A percentile compares a stretch with the other conserved stretches of the same genome.
Conservation (phyloP, 257 asterid genomes). For the Nicotiana obtusifolia region DNA sequence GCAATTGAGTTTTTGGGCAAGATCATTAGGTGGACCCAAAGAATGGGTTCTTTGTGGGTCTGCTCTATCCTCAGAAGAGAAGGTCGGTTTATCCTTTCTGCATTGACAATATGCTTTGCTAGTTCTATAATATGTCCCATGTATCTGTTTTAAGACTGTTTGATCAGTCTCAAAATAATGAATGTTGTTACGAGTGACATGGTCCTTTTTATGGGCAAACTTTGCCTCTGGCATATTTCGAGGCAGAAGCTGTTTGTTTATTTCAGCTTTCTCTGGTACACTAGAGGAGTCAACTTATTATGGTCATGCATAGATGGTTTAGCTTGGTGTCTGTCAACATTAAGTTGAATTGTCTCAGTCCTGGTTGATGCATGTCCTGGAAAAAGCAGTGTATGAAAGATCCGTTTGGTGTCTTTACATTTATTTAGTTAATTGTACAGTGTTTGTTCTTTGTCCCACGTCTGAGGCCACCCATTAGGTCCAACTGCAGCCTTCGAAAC, state of each 20-base stretch:
- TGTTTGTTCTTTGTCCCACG: background rate
- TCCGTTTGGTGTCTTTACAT: background rate
- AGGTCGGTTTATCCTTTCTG: slow-evolving; percentile 36
- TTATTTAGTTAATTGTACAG: background rate
- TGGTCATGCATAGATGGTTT: background rate
- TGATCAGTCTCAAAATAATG: background rate
- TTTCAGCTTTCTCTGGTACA: background rate
- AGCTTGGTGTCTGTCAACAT: background rate
- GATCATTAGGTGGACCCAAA: slow-evolving; percentile 36
- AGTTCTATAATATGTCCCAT: background rate
- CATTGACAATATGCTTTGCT: background rate
- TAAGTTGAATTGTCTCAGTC: background rate
- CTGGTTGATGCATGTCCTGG: slow-evolving; percentile 1
- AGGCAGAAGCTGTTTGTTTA: background rate
- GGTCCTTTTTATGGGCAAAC: background rate
- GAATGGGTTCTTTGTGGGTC: slow-evolving; percentile 81
- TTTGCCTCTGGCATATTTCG: background rate
- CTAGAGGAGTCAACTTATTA: background rate
- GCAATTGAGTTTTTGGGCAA: slow-evolving; percentile 35
- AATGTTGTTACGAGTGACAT: background rate
- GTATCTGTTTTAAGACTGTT: background rate
- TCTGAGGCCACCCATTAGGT: too few relatives aligned
- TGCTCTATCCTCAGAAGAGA: slow-evolving; percentile 71
- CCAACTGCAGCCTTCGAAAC: too few relatives aligned
- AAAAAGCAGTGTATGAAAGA: background rate